These are phyloP conservation scores for Avena atlantica DNA, from an alignment of 176 grass and related monocot species.

Conservation along the genomic window DNA sequence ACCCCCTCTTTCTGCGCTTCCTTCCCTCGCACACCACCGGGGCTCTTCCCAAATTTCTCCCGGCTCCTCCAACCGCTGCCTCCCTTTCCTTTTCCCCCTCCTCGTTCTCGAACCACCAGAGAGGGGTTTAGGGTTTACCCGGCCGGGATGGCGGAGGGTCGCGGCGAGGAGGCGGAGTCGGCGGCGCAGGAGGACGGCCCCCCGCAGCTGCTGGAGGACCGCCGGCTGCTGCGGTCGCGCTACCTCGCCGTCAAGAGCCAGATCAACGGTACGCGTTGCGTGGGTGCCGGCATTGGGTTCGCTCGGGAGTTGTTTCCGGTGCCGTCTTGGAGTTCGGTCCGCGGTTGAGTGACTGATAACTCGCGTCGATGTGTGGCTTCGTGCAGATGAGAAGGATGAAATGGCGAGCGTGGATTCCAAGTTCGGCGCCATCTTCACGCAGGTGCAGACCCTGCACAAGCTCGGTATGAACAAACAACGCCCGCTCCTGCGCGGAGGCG, in stretches of 20 bases:
- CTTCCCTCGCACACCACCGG: conserved; percentile 20
- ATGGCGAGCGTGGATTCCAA: conserved; percentile 59
- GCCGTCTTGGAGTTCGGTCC: background rate
- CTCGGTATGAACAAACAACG: conserved; percentile 36
- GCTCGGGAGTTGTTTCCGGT: background rate
- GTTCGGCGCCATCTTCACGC: conserved; percentile 68
- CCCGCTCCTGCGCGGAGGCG: too few relatives aligned
- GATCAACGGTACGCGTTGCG: conserved; percentile 54
- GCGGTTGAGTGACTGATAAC: too few relatives aligned
- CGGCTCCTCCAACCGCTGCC: background rate
- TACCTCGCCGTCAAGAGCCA: conserved; percentile 75
- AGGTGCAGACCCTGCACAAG: conserved; percentile 74
- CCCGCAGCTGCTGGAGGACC: conserved; percentile 49
- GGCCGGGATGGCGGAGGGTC: conserved; percentile 16
- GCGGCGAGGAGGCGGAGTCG: conserved; percentile 4
- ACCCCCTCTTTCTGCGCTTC: background rate
- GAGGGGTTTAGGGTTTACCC: background rate
- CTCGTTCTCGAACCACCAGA: background rate
- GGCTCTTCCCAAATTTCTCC: background rate
- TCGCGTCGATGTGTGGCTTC: background rate
- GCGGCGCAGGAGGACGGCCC: background rate
- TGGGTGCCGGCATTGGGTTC: background rate
- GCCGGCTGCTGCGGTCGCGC: conserved; percentile 68
- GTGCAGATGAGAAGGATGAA: conserved; percentile 74
- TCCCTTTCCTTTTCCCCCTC: too few relatives aligned